Evolutionary conservation across 2,329 filamentous ascomycete species (phyloP).

Genomic region (Calonectria hawksworthii): DNA sequence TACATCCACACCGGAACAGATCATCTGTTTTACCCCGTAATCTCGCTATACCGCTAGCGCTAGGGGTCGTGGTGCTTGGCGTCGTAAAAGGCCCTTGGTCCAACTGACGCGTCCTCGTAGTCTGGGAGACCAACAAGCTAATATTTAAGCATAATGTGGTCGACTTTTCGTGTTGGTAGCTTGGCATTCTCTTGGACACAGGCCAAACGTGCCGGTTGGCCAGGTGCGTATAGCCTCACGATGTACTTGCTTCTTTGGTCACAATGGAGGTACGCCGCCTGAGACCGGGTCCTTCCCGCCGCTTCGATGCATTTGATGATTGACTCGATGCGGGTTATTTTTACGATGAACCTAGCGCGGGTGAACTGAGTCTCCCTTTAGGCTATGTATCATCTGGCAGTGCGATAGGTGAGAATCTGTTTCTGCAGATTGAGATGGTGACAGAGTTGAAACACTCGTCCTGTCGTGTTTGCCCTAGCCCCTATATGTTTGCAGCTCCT

Average conservation of each 20-base stretch:
- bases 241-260: background rate
- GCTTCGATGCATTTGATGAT: background rate
- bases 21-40: background rate
- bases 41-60: background rate
- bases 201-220: background rate
- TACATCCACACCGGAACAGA: background rate
- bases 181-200: background rate
- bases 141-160: constrained; percentile 2
- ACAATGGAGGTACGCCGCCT: background rate
- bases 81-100: background rate
- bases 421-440: too few species aligned
- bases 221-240: background rate
- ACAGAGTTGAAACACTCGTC: too few species aligned
- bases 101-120: background rate
- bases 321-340: background rate
- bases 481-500: background rate
- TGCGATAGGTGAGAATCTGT: background rate
- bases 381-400: background rate
- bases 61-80: background rate
- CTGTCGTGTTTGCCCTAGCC: background rate
- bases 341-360: background rate
- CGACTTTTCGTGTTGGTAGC: background rate
- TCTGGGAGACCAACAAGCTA: background rate
- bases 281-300: background rate
- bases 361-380: background rate